Conservation (phyloP, 1,139 yeast genomes). For the Candida freyschussii region DNA sequence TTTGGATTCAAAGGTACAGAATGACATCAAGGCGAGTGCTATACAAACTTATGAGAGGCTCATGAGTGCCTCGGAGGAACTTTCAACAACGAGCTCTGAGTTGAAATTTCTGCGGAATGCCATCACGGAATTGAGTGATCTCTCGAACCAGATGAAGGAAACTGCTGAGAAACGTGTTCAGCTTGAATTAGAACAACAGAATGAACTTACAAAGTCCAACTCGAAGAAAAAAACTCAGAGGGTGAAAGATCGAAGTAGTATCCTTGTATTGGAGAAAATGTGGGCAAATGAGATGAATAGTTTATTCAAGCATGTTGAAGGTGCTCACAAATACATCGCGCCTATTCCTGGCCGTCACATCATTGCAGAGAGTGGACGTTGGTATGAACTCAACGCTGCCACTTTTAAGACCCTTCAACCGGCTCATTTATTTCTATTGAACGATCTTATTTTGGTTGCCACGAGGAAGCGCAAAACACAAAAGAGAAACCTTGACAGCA, state of each 20-base stretch:
- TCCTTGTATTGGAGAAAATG: constrained; percentile 67
- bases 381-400: constrained; percentile 85
- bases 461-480: constrained; percentile 45
- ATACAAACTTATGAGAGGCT: constrained; percentile 72
- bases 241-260: constrained; percentile 56
- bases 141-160: constrained; percentile 61
- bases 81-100: constrained; percentile 60
- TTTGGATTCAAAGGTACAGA: constrained; percentile 50
- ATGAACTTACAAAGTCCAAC: constrained; percentile 16
- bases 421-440: constrained; percentile 70
- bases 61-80: constrained; percentile 59
- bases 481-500: constrained; percentile 27
- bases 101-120: constrained; percentile 55
- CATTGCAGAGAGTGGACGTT: constrained; percentile 72
- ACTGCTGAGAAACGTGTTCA: constrained; percentile 60
- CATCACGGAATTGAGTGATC: constrained; percentile 57
- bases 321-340: constrained; percentile 78
- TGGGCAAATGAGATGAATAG: constrained; percentile 76
- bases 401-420: constrained; percentile 81
- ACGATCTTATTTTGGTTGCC: constrained; percentile 75
- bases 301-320: constrained; percentile 80
- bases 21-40: constrained; percentile 61
- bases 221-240: constrained; percentile 25
- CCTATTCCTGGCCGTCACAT: constrained; percentile 80
- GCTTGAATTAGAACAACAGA: constrained; percentile 30